Base-by-base conservation (phyloP, 228 moss, liverwort and hornwort species). In the Sphagnum fallax region DNA sequence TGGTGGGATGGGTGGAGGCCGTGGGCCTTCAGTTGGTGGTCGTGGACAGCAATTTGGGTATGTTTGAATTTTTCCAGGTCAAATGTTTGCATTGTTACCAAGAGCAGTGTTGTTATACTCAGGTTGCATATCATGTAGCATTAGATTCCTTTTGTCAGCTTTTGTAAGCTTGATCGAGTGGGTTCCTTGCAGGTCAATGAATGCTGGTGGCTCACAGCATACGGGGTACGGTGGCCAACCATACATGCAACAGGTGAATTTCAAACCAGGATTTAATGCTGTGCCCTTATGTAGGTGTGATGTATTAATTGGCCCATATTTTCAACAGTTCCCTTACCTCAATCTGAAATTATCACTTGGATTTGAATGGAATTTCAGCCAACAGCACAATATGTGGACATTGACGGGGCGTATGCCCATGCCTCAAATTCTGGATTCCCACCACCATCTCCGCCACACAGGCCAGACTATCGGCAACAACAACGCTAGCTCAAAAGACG, bases 41-140 rank as follows among this genome's bases (percentile, higher is more conserved):
- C 88, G 88, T 70, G 88, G 88, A 62, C 88, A 82, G 67, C 88
- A 84, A 69, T 88, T 85, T 60, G 88, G 84, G 88, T 88, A 71
- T 66, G 75, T 60, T 16, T 65, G 55, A 12, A 4, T 55, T 8
- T 12, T 55, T 32, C 32, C 10, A 47, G 15, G 16, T 4, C 16
- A 49, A 65, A 32, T 3, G 32, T 32, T 32, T 32, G 32, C 0
- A 3, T 32, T 3, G 2, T 32, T 3, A 32, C 32, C 32, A 32
- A 32, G 32, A 32, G 32, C 32, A 32, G 32, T 32, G 32, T 32
- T 32, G 32, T 32, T 32, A 32, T 32, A 2, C 32, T 32, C 32
- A 32, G 32, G 32, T 32, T 32, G 2, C 32, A 32, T 32, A 32
- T 32, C 32, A 3, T 32, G 32, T 32, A 32, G 32, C 32, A 32